Evolutionary conservation across 208 protist genomes (phyloP), one percentile per base, ranked within the genome.

Genomic region (Crithidia thermophila): DNA sequence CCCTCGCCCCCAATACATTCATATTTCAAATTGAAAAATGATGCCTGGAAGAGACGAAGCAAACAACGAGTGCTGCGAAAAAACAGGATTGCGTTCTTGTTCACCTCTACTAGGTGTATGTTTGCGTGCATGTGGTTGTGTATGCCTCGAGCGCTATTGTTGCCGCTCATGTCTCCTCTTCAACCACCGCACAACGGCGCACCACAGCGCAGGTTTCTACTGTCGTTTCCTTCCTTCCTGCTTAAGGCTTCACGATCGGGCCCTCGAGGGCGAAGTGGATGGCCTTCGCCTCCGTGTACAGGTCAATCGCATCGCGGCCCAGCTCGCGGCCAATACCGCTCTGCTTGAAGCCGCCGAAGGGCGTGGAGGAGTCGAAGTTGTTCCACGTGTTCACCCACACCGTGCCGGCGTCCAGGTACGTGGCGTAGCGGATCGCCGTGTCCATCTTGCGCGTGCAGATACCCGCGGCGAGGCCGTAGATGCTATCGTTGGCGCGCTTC

Each of bases 341-440:
- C 67, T 88, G 85, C 75, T 96, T 96, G 82, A 93, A 92, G 60
- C 91, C 93, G 42, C 93, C 93, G 55, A 94, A 97, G 46, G 89
- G 89, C 67, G 72, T 58, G 4, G 81, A 55, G 31, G 47, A 37
- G 74, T 90, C 80, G 72, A 94, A 93, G 51, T 66, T 75, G 75
- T 96, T 94, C 86, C 83, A 97, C 36, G 75, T 81, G 77, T 97
- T 97, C 27, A 95, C 76, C 93, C 93, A 97, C 56, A 94, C 84
- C 25, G 85, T 94, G 52, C 93, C 90, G 37, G 87, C 88, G 42
- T 94, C 70, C 3, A 96, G 68, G 60, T 72, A 72, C 5, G 75
- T 76, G 27, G 73, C 50, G 42, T 75, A 82, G 52, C 72, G 79
- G 46, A 91, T 39, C n/a, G 84, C 84, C 13, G 83, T 89, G 72